Evolutionary conservation across 768 basidiomycete species (phyloP).

Genomic region (Russula ochroleuca): DNA sequence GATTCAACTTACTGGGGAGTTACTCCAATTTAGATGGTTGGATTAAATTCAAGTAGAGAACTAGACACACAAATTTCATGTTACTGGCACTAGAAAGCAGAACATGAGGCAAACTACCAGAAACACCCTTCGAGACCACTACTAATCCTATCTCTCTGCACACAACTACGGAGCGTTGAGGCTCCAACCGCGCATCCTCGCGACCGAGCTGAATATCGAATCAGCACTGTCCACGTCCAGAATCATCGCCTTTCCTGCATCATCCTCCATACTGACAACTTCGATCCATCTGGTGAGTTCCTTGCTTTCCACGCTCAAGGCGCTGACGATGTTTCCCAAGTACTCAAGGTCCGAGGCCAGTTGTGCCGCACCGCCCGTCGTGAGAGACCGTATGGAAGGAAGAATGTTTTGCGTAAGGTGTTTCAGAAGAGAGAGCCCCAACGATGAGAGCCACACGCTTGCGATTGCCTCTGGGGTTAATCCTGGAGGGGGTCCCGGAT

Average conservation of each 20-base stretch:
- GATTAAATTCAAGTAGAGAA: no score
- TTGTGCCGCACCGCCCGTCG: conserved; percentile 70
- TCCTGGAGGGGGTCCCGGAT: conserved; percentile 13
- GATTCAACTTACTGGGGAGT: no score
- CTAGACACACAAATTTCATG: neutral
- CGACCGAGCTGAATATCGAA: conserved; percentile 13
- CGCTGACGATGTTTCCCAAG: conserved; percentile 83
- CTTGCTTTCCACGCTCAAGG: conserved; percentile 82
- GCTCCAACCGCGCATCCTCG: conserved; percentile 21
- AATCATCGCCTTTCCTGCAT: conserved; percentile 13
- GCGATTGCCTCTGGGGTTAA: conserved; percentile 77
- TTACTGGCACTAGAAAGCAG: neutral
- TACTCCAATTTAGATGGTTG: no score
- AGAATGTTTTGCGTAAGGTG: conserved; percentile 68
- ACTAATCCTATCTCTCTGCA: neutral
- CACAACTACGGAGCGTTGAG: neutral
- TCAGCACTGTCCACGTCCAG: conserved; percentile 13
- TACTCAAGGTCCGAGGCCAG: conserved; percentile 85
- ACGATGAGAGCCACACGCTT: conserved; percentile 86
- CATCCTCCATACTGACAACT: conserved; percentile 57
- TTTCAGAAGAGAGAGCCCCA: conserved; percentile 75
- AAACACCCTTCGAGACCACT: neutral
- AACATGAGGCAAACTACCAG: neutral
- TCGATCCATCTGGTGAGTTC: conserved; percentile 79
- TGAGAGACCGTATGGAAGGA: conserved; percentile 63